Evolutionary conservation across 768 basidiomycete species (phyloP), one percentile per base, ranked within the genome.

Genomic region (Tricholoma sp.): DNA sequence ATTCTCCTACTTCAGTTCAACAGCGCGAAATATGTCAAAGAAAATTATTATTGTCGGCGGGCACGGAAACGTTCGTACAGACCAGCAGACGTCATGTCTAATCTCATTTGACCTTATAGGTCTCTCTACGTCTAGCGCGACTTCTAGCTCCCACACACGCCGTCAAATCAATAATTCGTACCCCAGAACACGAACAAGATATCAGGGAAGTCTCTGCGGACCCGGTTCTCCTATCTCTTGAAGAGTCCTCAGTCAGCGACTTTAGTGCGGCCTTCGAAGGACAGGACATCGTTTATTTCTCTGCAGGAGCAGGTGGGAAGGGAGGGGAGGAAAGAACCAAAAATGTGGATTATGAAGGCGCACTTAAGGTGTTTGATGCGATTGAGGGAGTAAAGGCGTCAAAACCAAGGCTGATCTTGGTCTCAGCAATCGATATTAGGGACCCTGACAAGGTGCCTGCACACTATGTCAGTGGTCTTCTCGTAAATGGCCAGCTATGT

Each of bases 331-430:
- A 81, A 61, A 65, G 80, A 32, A 85, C 81, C 2, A 78, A 76
- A 64, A 74, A 72, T 29, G 84, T 87, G 6, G 80, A 81, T 61
- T 82, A 80, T 60, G 81, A 84, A 50, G 86, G 85, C 8, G 84
- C 85, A 0, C 59, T 89, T 36, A 88, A 88, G 68, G 78, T 86
- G 2, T 88, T 83, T 62, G 86, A 88, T 63, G 86, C 85, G 0
- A 72, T 89, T 52, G 86, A 87, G 65, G 69, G 47, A 0, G 71
- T 83, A 2, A 61, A 76, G 45, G 74, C 73, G 1, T 53, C 61
- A n/a, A 79, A 77, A 57, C 83, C 83, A 33, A 67, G 82, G 53
- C 64, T 87, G 51, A 74, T 87, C 39, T 65, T 84, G 54, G 80
- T 88, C 33, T 85, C 84, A 17, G 80, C 81, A 1, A 68, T 84